Evolutionary conservation across 805 yeast genomes (phyloP).

Genomic region (Schizosaccharomyces japonicus): DNA sequence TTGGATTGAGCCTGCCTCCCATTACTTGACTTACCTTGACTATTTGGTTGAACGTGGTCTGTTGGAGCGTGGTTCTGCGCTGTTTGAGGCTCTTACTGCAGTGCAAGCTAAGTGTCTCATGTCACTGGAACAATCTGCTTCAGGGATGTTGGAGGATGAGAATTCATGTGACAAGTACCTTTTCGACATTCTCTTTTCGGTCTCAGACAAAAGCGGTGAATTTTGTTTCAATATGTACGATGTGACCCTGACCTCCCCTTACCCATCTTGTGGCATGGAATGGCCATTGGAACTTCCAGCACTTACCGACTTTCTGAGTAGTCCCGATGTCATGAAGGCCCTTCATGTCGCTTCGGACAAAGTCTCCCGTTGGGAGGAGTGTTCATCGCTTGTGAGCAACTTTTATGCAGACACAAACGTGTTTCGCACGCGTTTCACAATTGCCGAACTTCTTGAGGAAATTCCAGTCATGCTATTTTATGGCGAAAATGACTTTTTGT

Average conservation of each 20-base stretch:
- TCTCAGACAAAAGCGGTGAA: not conserved
- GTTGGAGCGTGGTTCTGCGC: slow-evolving; percentile 17
- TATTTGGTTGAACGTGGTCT: slow-evolving; percentile 38
- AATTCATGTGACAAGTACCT: slow-evolving; percentile 7
- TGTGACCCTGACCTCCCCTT: slow-evolving; percentile 40
- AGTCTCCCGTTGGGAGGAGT: slow-evolving; percentile 47
- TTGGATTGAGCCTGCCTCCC: slow-evolving; percentile 75
- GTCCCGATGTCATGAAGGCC: slow-evolving; percentile 23
- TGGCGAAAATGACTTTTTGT: slow-evolving; percentile 73
- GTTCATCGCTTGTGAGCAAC: slow-evolving; percentile 35
- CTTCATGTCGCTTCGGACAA: slow-evolving; percentile 25
- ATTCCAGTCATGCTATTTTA: slow-evolving; percentile 49
- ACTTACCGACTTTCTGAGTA: slow-evolving; percentile 28
- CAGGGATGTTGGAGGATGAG: slow-evolving; percentile 8
- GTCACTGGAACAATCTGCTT: slow-evolving; percentile 9
- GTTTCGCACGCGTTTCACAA: slow-evolving; percentile 34
- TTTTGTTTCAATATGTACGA: slow-evolving; percentile 72
- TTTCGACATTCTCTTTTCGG: not conserved
- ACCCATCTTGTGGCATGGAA: slow-evolving; percentile 71
- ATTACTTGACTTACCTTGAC: slow-evolving; percentile 58
- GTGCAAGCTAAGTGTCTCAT: slow-evolving; percentile 9
- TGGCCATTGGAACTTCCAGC: slow-evolving; percentile 54
- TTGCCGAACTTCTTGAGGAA: slow-evolving; percentile 40
- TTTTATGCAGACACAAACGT: slow-evolving; percentile 29
- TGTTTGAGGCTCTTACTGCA: slow-evolving; percentile 13